Base-by-base conservation (phyloP, 768 basidiomycete genomes). In the Daedaleopsis nitida region DNA sequence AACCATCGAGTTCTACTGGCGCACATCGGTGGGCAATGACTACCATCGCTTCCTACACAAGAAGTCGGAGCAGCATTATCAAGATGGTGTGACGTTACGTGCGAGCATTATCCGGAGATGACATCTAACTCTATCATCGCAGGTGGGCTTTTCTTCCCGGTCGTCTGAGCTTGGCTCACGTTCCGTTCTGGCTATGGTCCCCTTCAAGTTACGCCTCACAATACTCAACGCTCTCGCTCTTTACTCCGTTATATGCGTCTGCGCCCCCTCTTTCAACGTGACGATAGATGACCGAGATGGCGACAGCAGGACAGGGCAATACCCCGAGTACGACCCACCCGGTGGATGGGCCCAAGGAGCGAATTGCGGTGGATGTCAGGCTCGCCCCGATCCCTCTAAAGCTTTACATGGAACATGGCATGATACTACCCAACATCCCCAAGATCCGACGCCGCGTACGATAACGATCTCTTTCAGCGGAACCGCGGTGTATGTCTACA, bases 361-460 rank as follows among this genome's bases (percentile, higher is more conserved):
- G 7, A 24, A n/a, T 9, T 59, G 58, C 52, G 14, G 27, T 34
- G 52, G 58, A 11, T 59, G 58, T 27, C 23, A 35, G 3, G 52
- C 38, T 3, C 38, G 47, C 19, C 58, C 44, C 10, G 58, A 45
- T 16, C n/a, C 27, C 0, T 9, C 1, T 24, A 16, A 53, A 19
- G 32, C 44, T 3, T 52, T 51, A 24, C 39, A 56, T 37, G 37
- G 37, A 19, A 42, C 60, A 3, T 61, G 60, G 60, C 60, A 61
- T 49, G 60, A 56, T 19, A 23, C 42, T 9, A 56, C 60, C 13
- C 45, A 49, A 5, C 42, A 47, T 23, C 47, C 54, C 17, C 27
- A 35, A 9, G 52, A 61, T 17, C 16, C 60, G 12, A 14, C 16
- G 10, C 52, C 52, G 8, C 47, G 49, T 9, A 39, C 14, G 7